Conservation (phyloP, 106 monocot genomes). For the Cymbidium sinense region DNA sequence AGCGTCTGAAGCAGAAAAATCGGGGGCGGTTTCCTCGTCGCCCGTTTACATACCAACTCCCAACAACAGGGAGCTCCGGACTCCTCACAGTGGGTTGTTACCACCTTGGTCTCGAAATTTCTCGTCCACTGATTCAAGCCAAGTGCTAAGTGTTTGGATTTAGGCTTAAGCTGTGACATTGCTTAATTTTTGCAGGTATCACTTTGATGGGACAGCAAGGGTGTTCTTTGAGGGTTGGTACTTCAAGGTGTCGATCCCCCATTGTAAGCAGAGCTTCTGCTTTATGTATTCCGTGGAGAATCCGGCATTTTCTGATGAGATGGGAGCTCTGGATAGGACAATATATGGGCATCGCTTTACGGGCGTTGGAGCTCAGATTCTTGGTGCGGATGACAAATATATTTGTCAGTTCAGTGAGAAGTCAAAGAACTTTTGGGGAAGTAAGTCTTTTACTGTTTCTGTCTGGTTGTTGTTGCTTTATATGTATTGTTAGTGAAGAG, state of each 20-base stretch:
- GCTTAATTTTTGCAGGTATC: slow-evolving; percentile 46
- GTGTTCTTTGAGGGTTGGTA: slow-evolving; percentile 95
- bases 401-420: slow-evolving; percentile 67
- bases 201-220: slow-evolving; percentile 77
- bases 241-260: slow-evolving; percentile 86
- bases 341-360: slow-evolving; percentile 65
- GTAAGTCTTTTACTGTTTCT: slow-evolving; percentile 33
- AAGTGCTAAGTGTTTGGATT: neutral
- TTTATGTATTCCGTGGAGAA: slow-evolving; percentile 98
- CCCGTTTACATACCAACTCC: slow-evolving; percentile 86
- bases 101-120: neutral
- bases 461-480: neutral
- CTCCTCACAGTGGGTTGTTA: slow-evolving; percentile 92
- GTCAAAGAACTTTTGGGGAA: slow-evolving; percentile 88
- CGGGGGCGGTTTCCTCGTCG: neutral
- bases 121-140: neutral
- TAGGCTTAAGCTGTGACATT: slow-evolving; percentile 1
- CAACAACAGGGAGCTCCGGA: slow-evolving; percentile 54
- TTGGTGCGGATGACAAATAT: slow-evolving; percentile 93
- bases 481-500: no score
- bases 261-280: slow-evolving; percentile 80
- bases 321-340: slow-evolving; percentile 41
- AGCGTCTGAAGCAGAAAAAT: neutral
- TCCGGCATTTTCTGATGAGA: slow-evolving; percentile 69
- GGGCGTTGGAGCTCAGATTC: slow-evolving; percentile 91